Conservation (phyloP, 306 rosid genomes). For the Citrullus colocynthis region DNA sequence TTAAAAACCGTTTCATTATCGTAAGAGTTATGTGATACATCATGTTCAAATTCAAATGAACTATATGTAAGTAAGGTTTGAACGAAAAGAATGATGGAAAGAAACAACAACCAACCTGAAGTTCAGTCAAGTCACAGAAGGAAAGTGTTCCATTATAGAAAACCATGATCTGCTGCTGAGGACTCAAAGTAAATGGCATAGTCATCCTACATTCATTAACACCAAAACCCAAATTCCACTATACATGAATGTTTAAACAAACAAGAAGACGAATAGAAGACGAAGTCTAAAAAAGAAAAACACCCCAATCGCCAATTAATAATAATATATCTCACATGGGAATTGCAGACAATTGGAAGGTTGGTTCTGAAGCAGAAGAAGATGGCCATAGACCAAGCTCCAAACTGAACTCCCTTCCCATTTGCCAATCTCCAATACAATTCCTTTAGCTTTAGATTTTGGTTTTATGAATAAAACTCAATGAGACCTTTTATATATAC, state of each 20-base stretch:
- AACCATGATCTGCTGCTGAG: not conserved
- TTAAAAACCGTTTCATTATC: not conserved
- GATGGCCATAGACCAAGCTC: not conserved
- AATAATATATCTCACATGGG: not conserved
- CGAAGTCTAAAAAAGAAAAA: not conserved
- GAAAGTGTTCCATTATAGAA: slow-evolving; percentile 12
- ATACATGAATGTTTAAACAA: not conserved
- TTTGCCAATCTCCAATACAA: not conserved
- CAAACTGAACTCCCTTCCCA: slow-evolving; percentile 8
- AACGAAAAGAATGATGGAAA: no score
- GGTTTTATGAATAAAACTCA: not conserved
- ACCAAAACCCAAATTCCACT: not conserved
- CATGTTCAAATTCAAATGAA: not conserved
- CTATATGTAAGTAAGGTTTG: not conserved
- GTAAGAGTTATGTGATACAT: no score
- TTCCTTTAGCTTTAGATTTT: not conserved
- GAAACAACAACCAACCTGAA: slow-evolving; percentile 11
- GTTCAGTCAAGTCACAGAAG: slow-evolving; percentile 14
- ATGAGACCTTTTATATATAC: not conserved
- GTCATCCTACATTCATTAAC: slow-evolving; percentile 1
- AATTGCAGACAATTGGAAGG: not conserved
- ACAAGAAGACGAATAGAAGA: not conserved
- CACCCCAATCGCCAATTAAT: not conserved
- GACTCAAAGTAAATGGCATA: not conserved
- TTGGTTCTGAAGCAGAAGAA: not conserved